Percentiles rank a stretch among this genome's conserved stretches.
Conservation (phyloP, 345 rosid genomes). For the Iberis pinnata region DNA sequence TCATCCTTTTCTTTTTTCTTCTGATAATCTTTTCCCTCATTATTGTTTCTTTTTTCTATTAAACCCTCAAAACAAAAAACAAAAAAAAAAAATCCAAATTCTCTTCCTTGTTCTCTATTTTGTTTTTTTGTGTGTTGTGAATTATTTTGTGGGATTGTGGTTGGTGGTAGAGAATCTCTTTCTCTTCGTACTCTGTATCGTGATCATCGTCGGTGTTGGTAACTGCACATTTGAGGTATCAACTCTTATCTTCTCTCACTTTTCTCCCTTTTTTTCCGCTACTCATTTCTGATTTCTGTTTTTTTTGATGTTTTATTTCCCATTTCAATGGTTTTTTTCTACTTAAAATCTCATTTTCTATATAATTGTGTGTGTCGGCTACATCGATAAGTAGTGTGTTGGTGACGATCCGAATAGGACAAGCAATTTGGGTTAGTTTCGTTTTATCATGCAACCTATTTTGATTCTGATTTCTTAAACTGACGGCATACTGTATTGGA, state of each 20-base stretch:
- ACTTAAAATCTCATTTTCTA: constrained; percentile 2
- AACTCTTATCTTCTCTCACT: constrained; percentile 14
- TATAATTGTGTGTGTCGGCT: constrained; percentile 7
- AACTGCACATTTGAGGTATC: constrained; percentile 32
- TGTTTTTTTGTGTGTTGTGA: too few species aligned
- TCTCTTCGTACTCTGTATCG: constrained; percentile 25
- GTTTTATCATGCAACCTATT: constrained; percentile 1
- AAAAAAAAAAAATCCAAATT: constrained; percentile 21
- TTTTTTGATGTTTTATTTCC: constrained; percentile 16
- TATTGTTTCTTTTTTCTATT: constrained; percentile 20
- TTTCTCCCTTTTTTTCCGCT: constrained; percentile 14
- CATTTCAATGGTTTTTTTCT: neutral
- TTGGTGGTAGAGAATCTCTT: constrained; percentile 28
- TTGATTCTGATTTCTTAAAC: neutral
- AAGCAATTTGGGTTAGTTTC: constrained; percentile 9
- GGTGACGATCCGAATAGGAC: constrained; percentile 9
- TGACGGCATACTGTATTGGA: too few species aligned
- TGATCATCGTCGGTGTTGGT: constrained; percentile 35
- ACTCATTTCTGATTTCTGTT: neutral
- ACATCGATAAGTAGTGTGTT: neutral
- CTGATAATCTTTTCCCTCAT: constrained; percentile 1
- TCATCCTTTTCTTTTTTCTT: constrained; percentile 21
- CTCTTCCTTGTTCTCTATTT: constrained; percentile 20
- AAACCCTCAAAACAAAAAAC: neutral
- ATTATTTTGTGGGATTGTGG: neutral